Evolutionary conservation across 352 stramenopile species (phyloP).

Genomic region (Phytophthora sojae): DNA sequence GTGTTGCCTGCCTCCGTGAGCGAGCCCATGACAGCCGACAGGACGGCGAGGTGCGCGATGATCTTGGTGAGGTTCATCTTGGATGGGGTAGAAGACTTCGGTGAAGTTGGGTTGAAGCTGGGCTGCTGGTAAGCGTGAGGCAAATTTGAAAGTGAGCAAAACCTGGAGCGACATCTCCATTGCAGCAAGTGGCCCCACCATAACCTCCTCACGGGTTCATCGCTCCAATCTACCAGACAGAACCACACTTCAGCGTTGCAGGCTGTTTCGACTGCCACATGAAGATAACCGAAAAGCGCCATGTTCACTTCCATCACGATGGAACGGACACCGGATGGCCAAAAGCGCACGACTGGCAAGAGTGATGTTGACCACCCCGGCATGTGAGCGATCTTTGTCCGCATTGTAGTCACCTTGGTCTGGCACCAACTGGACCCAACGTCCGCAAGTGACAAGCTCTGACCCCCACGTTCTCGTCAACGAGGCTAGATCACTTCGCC

Average conservation of each 20-base stretch:
- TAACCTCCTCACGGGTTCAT: background rate
- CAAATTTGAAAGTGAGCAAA: conserved; percentile 29
- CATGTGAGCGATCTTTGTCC: background rate
- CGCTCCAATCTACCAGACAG: background rate
- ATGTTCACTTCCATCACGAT: background rate
- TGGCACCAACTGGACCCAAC: conserved; percentile 7
- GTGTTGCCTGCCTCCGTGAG: conserved; percentile 28
- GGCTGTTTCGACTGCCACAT: conserved; percentile 14
- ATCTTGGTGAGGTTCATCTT: conserved; percentile 48
- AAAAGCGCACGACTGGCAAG: conserved; percentile 4
- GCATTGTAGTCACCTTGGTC: conserved; percentile 1
- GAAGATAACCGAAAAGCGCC: conserved; percentile 6
- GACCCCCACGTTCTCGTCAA: conserved; percentile 8
- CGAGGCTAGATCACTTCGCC: conserved; percentile 1
- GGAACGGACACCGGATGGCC: conserved; percentile 8
- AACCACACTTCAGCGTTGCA: conserved; percentile 7
- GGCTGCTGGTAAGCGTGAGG: conserved; percentile 12
- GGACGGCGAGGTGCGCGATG: conserved; percentile 37
- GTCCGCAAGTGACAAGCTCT: conserved; percentile 12
- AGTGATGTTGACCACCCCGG: conserved; percentile 18
- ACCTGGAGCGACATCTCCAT: background rate
- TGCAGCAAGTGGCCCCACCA: background rate
- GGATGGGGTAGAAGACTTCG: conserved; percentile 30
- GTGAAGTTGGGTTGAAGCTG: conserved; percentile 7
- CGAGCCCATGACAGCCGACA: conserved; percentile 28